Base-by-base conservation (phyloP, 2,329 filamentous ascomycete species). In the Incumbomyces lentus region DNA sequence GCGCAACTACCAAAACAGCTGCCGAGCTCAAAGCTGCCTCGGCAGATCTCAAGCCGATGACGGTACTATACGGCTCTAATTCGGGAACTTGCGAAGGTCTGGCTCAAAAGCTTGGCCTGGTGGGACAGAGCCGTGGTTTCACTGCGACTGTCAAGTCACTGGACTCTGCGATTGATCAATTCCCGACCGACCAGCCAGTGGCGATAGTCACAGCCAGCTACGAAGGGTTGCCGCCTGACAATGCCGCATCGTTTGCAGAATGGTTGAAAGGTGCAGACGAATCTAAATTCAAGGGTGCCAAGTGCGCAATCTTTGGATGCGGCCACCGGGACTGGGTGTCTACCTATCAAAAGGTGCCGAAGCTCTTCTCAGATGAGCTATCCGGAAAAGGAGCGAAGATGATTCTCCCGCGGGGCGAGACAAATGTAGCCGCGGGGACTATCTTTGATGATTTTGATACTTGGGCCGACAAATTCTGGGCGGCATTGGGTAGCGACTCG, bases 61-160 rank as follows among this genome's bases (percentile, higher is more conserved):
- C 74, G n/a, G 74, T 89, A 16, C 74, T 81, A 36, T 88, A 84
- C 57, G 84, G 84, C 2, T 84, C 80, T 14, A 86, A 86, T 58
- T 79, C 78, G 1, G 84, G 84, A 0, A 88, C 84, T 1, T 88
- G 84, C 59, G 81, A 87, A 61, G 71, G 78, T 1, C 70, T 87
- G 38, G 79, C 83, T 1, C 74, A 81, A 51, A 69, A 75, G 22
- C 60, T 87, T 10, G 79, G 79, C 0, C 68, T 71, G 7, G 74
- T 79, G 56, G 81, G 81, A 0, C 56, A 67, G 1, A 60, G 62
- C 2, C 76, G 78, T 54, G 83, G 83, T 0, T 86, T 79, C 61
- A 63, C 60, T 3, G 75, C 76, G 4, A 68, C 67, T 2, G 64
- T 82, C 1, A 70, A 74, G 17, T 69, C 72, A 1, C 62, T 88